Base-by-base conservation (phyloP, 257 asterid species). In the Jacaranda mimosifolia region DNA sequence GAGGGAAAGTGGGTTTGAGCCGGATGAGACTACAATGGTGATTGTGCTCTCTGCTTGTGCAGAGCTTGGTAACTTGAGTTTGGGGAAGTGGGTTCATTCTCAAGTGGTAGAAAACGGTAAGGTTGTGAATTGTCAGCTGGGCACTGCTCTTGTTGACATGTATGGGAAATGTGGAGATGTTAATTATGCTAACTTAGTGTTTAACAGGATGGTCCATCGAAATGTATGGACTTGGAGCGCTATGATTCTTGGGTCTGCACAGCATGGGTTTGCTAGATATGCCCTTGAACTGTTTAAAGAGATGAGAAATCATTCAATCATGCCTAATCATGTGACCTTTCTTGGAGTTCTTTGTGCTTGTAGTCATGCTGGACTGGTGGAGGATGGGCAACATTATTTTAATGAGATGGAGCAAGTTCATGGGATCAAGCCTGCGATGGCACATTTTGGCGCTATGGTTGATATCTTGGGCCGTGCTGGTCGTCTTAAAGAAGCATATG, bases 201-300 rank as follows among this genome's bases (percentile, higher is more conserved):
- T 91, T 18, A 63, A 77, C 42, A 52, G 79, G 21, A 90, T 87
- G 90, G 79, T 21, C 43, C 21, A 74, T 38, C 83, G 90, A 36
- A 94, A 90, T 63, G 89, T 90, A 65, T 90, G 97, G 97, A 90
- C 96, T 55, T 94, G 97, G 97, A 92, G 94, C 53, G 87, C 93
- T 9, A 89, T 94, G 97, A 89, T 94, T 77, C 87, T 81, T 53
- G 97, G 96, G 39, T 88, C 81, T 80, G 98, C 97, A 5, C 96
- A 86, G 64, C 92, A 94, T 39, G 97, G 97, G 14, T 86, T 82
- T 77, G 94, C 92, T 5, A 49, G 42, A 18, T 74, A 76, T 4
- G 91, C 93, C 57, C 86, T 94, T 46, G 67, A 86, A 52, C 77
- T 83, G 51, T 90, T 94, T 18, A 63, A 18, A 6, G 68, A 72